phyloP scores from a whole-genome alignment of 225 moss, liverwort and hornwort species.

The Antitrichia curtipendula region DNA sequence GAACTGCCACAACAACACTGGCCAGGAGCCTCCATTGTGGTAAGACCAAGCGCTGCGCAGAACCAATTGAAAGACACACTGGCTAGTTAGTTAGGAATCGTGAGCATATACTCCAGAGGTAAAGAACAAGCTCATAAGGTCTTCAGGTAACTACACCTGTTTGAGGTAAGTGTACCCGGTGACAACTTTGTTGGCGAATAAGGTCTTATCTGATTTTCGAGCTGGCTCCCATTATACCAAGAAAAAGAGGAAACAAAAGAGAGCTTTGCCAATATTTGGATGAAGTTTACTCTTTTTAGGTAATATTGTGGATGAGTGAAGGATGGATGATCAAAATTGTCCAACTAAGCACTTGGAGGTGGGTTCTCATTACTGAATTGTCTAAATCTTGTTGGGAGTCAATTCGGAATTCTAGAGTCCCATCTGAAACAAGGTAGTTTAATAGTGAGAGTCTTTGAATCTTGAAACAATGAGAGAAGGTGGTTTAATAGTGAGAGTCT shows the following conservation, averaged over 20 bases:
- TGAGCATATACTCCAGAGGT: neutral
- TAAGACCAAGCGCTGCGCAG: slow-evolving; percentile 79
- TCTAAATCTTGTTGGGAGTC: neutral
- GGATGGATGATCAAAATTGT: neutral
- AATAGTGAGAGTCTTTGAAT: too few relatives aligned
- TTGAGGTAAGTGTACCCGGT: too few relatives aligned
- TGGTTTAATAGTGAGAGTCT: neutral
- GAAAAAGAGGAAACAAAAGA: neutral
- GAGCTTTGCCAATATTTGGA: neutral
- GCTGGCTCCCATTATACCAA: neutral
- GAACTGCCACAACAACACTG: slow-evolving; percentile 89
- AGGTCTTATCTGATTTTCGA: too few relatives aligned
- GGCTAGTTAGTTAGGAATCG: neutral
- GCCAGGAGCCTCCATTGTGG: slow-evolving; percentile 94
- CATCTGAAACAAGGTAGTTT: neutral
- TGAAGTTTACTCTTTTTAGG: neutral
- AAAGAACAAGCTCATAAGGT: neutral
- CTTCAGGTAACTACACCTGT: neutral
- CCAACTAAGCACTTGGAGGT: neutral
- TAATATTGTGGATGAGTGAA: neutral
- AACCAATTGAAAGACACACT: neutral
- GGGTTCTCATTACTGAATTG: neutral
- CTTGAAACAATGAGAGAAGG: neutral
- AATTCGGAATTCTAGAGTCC: too few relatives aligned
- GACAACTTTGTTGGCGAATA: neutral